Conservation (phyloP, 1,284 basidiomycete species). For the Ustilago cynodontis region DNA sequence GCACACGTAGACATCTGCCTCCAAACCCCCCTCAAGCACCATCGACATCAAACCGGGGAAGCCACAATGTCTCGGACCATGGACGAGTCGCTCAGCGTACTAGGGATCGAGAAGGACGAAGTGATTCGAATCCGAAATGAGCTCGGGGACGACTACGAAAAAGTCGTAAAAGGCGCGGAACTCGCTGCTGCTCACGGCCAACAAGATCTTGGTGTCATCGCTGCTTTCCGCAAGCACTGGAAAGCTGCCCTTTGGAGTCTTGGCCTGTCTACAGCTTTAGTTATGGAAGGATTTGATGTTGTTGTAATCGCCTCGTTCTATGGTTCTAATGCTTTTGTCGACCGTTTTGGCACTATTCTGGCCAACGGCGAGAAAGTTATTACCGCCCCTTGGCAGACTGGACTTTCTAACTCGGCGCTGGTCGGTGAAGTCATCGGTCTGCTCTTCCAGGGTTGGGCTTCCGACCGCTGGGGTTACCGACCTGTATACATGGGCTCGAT, state of each 20-base stretch:
- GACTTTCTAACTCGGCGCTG: slow-evolving; percentile 46
- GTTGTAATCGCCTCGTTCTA: slow-evolving; percentile 66
- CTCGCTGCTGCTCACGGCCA: slow-evolving; percentile 68
- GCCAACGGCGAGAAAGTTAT: slow-evolving; percentile 47
- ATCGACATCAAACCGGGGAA: no score
- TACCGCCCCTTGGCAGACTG: slow-evolving; percentile 72
- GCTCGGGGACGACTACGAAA: slow-evolving; percentile 54
- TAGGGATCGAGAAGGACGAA: slow-evolving; percentile 9
- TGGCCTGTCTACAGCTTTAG: slow-evolving; percentile 71
- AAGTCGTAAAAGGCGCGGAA: slow-evolving; percentile 68
- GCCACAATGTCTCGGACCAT: no score
- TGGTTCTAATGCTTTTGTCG: slow-evolving; percentile 51
- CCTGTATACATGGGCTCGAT: slow-evolving; percentile 63
- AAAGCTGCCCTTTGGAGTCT: slow-evolving; percentile 72
- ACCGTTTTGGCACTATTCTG: slow-evolving; percentile 59
- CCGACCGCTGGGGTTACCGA: slow-evolving; percentile 41
- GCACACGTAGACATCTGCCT: no score
- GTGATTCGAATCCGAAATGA: slow-evolving; percentile 1
- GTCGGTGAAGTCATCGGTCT: slow-evolving; percentile 46
- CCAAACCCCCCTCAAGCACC: no score
- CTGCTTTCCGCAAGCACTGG: slow-evolving; percentile 71
- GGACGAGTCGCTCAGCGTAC: no score
- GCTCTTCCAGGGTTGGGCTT: slow-evolving; percentile 26
- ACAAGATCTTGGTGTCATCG: slow-evolving; percentile 68
- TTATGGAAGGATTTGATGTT: slow-evolving; percentile 72